phyloP scores from a whole-genome alignment of 768 basidiomycete species.

The Cystofilobasidium bisporidii region DNA sequence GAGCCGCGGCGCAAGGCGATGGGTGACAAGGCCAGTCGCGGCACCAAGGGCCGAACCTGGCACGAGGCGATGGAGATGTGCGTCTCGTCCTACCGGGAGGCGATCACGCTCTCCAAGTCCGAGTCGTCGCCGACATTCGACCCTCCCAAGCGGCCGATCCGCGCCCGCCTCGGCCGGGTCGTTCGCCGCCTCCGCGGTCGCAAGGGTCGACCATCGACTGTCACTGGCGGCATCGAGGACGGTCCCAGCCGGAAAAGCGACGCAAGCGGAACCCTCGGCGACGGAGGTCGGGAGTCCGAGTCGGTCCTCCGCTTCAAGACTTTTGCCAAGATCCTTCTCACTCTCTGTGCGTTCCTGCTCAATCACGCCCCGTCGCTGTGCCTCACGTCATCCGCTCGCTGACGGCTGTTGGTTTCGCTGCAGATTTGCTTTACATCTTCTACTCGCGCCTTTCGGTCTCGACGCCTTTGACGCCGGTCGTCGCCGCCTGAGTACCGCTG shows the following conservation, averaged over 20 bases:
- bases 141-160: conserved; percentile 12
- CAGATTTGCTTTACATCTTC: conserved; percentile 23
- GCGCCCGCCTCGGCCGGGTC: conserved; percentile 17
- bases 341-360: conserved; percentile 15
- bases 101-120: conserved; percentile 28
- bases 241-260: not conserved
- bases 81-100: conserved; percentile 40
- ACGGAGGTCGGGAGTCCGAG: conserved; percentile 18
- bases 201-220: conserved; percentile 3
- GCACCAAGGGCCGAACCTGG: conserved; percentile 39
- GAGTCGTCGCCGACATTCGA: conserved; percentile 11
- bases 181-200: conserved; percentile 13
- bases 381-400: not conserved
- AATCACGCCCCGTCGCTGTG: not conserved
- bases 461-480: not conserved
- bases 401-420: not conserved
- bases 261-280: not conserved
- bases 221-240: not conserved
- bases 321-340: conserved; percentile 19
- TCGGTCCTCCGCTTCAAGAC: conserved; percentile 5
- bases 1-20: conserved; percentile 30
- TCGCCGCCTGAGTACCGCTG: too few species aligned
- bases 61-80: conserved; percentile 39
- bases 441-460: conserved; percentile 14
- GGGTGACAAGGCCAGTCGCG: conserved; percentile 34